Percentiles rank a stretch among this genome's conserved stretches.
These are phyloP conservation scores for Fusarium sacchari DNA, from an alignment of 2,329 filamentous ascomycete species.

Conservation along the genomic window DNA sequence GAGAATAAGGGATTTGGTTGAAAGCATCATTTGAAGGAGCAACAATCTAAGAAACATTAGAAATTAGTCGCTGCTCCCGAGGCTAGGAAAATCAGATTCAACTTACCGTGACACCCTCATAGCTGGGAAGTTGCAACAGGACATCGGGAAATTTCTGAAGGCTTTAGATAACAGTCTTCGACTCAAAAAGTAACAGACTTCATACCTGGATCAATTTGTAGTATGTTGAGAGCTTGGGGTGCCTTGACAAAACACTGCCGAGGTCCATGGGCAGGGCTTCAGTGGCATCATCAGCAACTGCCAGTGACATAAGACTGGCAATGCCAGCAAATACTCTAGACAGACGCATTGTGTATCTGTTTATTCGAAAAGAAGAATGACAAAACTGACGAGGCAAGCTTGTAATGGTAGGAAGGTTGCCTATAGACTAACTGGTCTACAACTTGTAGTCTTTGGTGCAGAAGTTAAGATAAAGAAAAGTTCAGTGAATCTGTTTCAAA, in stretches of 20 bases:
- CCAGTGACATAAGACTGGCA: constrained; percentile 34
- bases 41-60: constrained; percentile 55
- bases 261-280: constrained; percentile 46
- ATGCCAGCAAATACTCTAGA: constrained; percentile 32
- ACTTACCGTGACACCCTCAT: constrained; percentile 57
- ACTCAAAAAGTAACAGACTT: background rate
- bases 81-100: background rate
- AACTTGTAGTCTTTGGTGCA: background rate
- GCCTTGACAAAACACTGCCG: constrained; percentile 51
- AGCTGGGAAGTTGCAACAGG: constrained; percentile 55
- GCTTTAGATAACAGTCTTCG: background rate
- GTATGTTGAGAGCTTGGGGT: constrained; percentile 57
- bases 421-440: background rate
- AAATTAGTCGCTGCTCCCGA: background rate
- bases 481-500: background rate
- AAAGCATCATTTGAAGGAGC: constrained; percentile 69
- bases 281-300: constrained; percentile 30
- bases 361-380: background rate
- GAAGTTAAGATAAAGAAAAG: background rate
- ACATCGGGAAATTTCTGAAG: constrained; percentile 58
- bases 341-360: constrained; percentile 27
- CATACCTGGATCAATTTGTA: constrained; percentile 56
- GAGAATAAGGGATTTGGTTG: constrained; percentile 62
- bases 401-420: background rate
- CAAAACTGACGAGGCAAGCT: background rate